Percentiles rank a stretch among this genome's conserved stretches.
Conservation (phyloP, 495 filamentous ascomycete genomes). For the Lasiosphaeria hispida region DNA sequence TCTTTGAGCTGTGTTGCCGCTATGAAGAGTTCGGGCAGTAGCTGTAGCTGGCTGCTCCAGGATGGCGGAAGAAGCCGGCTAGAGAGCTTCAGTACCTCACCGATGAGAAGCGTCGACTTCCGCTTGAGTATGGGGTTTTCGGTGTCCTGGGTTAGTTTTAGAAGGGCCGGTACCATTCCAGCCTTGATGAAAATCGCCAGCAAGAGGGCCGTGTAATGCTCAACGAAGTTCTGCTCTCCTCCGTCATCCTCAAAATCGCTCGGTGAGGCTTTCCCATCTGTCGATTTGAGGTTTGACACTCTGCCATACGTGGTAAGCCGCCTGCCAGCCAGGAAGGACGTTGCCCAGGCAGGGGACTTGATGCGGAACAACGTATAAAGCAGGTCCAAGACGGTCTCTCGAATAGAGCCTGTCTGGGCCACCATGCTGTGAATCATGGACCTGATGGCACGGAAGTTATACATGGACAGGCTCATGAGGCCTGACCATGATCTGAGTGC, state of each 20-base stretch:
- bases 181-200: slow-evolving; percentile 82
- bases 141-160: slow-evolving; percentile 67
- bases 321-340: slow-evolving; percentile 88
- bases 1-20: slow-evolving; percentile 67
- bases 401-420: slow-evolving; percentile 64
- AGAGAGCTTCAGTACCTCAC: slow-evolving; percentile 85
- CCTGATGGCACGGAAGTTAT: slow-evolving; percentile 74
- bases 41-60: slow-evolving; percentile 77
- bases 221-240: slow-evolving; percentile 76
- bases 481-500: slow-evolving; percentile 93
- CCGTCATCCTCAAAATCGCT: slow-evolving; percentile 60
- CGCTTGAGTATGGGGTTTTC: slow-evolving; percentile 73
- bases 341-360: slow-evolving; percentile 94
- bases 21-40: slow-evolving; percentile 77
- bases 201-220: slow-evolving; percentile 90
- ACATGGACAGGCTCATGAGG: slow-evolving; percentile 79
- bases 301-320: slow-evolving; percentile 91
- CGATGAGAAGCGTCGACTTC: slow-evolving; percentile 85
- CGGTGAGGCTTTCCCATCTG: slow-evolving; percentile 41
- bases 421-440: slow-evolving; percentile 80
- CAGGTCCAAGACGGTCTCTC: slow-evolving; percentile 75
- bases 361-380: slow-evolving; percentile 89
- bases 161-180: slow-evolving; percentile 74
- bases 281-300: slow-evolving; percentile 78
- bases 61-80: slow-evolving; percentile 76